A percentile compares a stretch with the other conserved stretches of the same genome.
phyloP scores from a whole-genome alignment of 306 rosid species.

The Spatholobus suberectus region DNA sequence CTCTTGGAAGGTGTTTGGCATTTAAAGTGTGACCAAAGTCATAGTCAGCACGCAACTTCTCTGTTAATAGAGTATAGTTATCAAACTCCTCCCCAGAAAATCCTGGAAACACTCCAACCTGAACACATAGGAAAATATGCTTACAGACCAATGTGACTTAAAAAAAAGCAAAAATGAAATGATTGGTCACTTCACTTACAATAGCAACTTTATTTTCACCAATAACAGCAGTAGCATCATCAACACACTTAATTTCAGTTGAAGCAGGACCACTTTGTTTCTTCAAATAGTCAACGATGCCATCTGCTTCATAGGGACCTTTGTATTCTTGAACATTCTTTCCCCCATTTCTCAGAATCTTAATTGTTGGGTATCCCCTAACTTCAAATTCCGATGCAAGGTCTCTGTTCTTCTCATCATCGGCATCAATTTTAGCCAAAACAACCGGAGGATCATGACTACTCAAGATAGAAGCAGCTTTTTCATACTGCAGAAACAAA shows the following conservation, averaged over 20 bases:
- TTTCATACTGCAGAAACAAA: constrained; percentile 68
- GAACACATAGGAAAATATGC: constrained; percentile 13
- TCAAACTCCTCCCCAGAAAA: constrained; percentile 83
- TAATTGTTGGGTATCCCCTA: constrained; percentile 79
- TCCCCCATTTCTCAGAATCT: constrained; percentile 87
- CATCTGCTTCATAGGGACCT: constrained; percentile 86
- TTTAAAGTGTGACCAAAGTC: constrained; percentile 81
- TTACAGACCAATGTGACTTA: neutral
- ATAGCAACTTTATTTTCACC: constrained; percentile 66
- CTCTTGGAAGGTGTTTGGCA: constrained; percentile 86
- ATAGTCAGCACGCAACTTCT: constrained; percentile 83
- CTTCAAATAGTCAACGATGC: constrained; percentile 81
- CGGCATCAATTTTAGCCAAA: constrained; percentile 86
- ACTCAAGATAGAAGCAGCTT: constrained; percentile 82
- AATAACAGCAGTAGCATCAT: constrained; percentile 61
- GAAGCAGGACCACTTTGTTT: constrained; percentile 88
- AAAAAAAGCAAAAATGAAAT: constrained; percentile 10
- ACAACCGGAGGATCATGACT: constrained; percentile 68
- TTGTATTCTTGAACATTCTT: constrained; percentile 78
- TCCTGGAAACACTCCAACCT: constrained; percentile 88
- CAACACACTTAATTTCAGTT: constrained; percentile 67
- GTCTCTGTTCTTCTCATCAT: constrained; percentile 65
- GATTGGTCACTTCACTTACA: constrained; percentile 63
- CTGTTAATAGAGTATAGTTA: constrained; percentile 62
- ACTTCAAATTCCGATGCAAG: constrained; percentile 62